Evolutionary conservation across 192 early-diverging fungal genomes (phyloP), one percentile per base, ranked within the genome.

Genomic region (Backusella psychrophila): DNA sequence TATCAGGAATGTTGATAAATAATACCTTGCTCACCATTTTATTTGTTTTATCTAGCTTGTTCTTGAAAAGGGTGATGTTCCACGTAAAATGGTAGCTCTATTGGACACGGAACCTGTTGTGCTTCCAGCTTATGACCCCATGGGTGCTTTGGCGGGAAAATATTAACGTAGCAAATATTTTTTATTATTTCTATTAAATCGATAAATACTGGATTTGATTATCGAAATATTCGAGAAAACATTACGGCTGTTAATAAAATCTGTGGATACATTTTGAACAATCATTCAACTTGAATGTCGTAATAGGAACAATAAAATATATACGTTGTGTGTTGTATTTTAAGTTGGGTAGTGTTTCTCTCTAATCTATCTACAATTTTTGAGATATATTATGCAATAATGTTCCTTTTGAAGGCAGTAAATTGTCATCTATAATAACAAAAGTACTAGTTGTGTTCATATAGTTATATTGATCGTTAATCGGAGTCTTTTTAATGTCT

Each of bases 121-220:
- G 49, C 85, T 94, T 66, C 91, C 92, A 29, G 90, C 92, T 49
- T 94, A 89, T 84, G 93, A 94, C 76, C 93, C 92, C 15, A 92
- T 94, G 91, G 93, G 92, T 52, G 85, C 90, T 17, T 82, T 93
- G 70, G 92, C 93, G 46, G 46, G 46, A 49, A 49, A 49, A 49
- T 49, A 49, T 19, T 49, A n/a, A 49, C 6, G 46, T 49, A 49
- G 19, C 15, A 49, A 19, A n/a, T 49, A 17, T n/a, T 49, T 49
- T 17, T 49, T 49, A 49, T 49, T 6, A 7, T 49, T 49, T 49
- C 5, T 44, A 44, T 17, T 44, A 1, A 17, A 17, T 17, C 4
- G 12, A 44, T 44, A 56, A 21, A 21, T 56, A 11, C 6, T 21
- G 6, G 0, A 63, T 63, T 63, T 63, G 11, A 63, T 63, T 3